Percentiles rank a stretch among this genome's conserved stretches.
Evolutionary conservation across 1,284 basidiomycete genomes (phyloP).

Genomic region (Leccinum huronense): DNA sequence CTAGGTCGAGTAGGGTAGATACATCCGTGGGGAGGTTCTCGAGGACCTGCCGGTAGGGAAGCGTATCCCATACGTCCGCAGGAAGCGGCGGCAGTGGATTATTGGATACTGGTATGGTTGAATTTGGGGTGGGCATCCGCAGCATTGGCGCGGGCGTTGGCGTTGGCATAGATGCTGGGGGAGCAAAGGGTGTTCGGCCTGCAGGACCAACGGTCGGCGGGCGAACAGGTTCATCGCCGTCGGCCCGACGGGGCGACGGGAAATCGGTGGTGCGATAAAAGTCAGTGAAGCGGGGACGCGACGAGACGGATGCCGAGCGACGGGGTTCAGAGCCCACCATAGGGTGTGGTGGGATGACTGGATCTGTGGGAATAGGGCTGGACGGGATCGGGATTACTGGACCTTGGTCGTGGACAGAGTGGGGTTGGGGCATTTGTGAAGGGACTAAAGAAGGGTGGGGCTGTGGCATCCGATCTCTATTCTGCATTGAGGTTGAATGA

Average conservation of each 20-base stretch:
- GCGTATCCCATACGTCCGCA: constrained; percentile 46
- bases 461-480: neutral
- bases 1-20: constrained; percentile 34
- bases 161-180: constrained; percentile 12
- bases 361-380: constrained; percentile 10
- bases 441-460: neutral
- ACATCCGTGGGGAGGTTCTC: constrained; percentile 46
- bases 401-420: neutral
- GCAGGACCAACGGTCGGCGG: constrained; percentile 18
- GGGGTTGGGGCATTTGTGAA: neutral
- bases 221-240: constrained; percentile 11
- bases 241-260: constrained; percentile 6
- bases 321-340: constrained; percentile 7
- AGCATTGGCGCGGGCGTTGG: constrained; percentile 7
- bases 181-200: constrained; percentile 16
- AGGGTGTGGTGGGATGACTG: constrained; percentile 31
- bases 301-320: constrained; percentile 12
- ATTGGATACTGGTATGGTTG: constrained; percentile 7
- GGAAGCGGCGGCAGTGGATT: constrained; percentile 56
- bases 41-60: constrained; percentile 48
- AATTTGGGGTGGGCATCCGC: constrained; percentile 7
- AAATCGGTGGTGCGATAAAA: constrained; percentile 27
- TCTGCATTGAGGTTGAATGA: neutral
- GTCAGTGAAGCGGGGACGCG: constrained; percentile 32
- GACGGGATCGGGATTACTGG: constrained; percentile 18